These are phyloP conservation scores for Candida ipomoeae DNA, from an alignment of 805 yeast genomes.

Conservation along the genomic window DNA sequence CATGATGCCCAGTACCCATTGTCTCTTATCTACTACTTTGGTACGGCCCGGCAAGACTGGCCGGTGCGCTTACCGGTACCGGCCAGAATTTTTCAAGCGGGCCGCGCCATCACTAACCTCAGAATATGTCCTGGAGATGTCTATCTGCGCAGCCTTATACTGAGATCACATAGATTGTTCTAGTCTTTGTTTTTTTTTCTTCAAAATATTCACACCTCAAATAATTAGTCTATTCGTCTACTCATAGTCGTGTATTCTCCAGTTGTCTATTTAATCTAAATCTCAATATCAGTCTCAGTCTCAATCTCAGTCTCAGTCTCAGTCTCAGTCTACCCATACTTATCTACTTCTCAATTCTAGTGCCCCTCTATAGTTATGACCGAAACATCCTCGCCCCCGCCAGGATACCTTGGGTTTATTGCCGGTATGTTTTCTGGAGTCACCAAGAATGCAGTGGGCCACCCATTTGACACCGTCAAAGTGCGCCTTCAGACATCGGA, in stretches of 20 bases:
- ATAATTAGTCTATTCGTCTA: too few relatives aligned
- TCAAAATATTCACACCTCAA: too few relatives aligned
- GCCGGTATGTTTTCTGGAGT: constrained; percentile 89
- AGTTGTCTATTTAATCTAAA: too few relatives aligned
- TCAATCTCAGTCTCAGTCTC: too few relatives aligned
- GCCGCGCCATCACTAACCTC: constrained; percentile 5
- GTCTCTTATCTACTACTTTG: not conserved
- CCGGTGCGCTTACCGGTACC: constrained; percentile 5
- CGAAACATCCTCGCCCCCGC: constrained; percentile 29
- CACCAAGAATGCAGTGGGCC: constrained; percentile 85
- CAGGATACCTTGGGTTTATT: constrained; percentile 66
- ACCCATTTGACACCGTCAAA: constrained; percentile 88
- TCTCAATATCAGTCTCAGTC: too few relatives aligned
- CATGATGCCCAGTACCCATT: too few relatives aligned
- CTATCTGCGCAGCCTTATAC: not conserved
- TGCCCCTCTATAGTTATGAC: not conserved
- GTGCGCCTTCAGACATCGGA: constrained; percentile 72
- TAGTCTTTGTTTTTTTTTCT: too few relatives aligned
- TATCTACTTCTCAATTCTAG: too few relatives aligned
- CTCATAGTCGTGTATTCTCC: too few relatives aligned
- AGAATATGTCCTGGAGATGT: not conserved
- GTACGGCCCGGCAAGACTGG: not conserved
- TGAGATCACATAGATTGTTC: too few relatives aligned
- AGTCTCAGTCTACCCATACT: not conserved
- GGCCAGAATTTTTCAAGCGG: constrained; percentile 3